Percentiles rank a stretch among this genome's conserved stretches.
Conservation (phyloP, 129 eudicot species). For the Centrapalus pauciflorus region DNA sequence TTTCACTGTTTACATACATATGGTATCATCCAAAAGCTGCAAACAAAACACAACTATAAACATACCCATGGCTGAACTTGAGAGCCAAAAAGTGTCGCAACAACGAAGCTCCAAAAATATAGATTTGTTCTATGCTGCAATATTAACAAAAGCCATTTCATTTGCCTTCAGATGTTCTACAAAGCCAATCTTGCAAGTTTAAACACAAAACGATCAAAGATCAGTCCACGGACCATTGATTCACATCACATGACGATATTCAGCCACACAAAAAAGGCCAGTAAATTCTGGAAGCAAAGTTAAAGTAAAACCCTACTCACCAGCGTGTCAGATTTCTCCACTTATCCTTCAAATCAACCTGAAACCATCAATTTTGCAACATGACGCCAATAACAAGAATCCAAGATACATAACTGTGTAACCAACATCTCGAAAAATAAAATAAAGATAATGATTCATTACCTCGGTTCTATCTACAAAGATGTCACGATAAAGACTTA, state of each 20-base stretch:
- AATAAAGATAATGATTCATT: not conserved
- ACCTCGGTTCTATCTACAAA: constrained; percentile 80
- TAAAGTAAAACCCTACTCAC: not conserved
- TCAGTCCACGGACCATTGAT: not conserved
- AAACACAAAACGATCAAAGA: not conserved
- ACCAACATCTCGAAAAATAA: not conserved
- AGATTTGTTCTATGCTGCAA: not conserved
- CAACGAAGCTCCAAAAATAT: not conserved
- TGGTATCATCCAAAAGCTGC: constrained; percentile 1
- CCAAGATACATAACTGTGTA: not conserved
- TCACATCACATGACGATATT: constrained; percentile 8
- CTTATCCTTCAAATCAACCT: constrained; percentile 79
- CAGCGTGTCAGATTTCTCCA: constrained; percentile 61
- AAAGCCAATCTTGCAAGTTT: not conserved
- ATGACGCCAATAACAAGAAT: not conserved
- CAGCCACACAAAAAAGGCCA: not conserved
- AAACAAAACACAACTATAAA: not conserved
- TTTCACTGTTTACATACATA: constrained; percentile 5
- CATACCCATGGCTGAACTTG: not conserved
- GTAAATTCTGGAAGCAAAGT: too few species aligned
- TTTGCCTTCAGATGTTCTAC: constrained; percentile 15
- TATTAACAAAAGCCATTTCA: constrained; percentile 9
- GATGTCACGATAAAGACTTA: constrained; percentile 39
- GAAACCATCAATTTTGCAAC: constrained; percentile 14
- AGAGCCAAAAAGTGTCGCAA: not conserved